Base-by-base conservation (phyloP, 2,329 filamentous ascomycete species). In the Exophiala sideris region DNA sequence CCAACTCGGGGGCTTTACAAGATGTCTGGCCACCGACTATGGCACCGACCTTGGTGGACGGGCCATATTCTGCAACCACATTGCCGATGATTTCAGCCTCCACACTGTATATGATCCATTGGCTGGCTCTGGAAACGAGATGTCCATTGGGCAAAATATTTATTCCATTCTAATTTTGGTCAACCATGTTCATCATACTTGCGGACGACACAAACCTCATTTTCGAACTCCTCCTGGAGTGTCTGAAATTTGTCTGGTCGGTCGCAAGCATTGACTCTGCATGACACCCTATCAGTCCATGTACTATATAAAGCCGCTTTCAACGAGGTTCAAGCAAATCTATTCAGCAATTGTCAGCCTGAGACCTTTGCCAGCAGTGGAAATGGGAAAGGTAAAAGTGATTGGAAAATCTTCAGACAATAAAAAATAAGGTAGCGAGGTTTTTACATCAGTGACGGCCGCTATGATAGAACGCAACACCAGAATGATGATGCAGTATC, bases 71-170 rank as follows among this genome's bases (percentile, higher is more conserved):
- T 59, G 86, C 87, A 66, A 96, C 94, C 65, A 96, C 89, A 63
- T 81, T 82, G 69, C 90, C 88, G 71, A 99, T 95, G 62, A 86
- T 83, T 65, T 91, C 90, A 58, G 94, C 94, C 74, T 97, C 92
- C 72, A 99, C 94, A 73, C 88, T 95, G 81, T 99, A 99, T 70
- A 99, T 91, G 75, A 96, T 96, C 73, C 91, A 97, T 80, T 97
- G 92, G 85, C 91, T 96, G 73, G 86, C 85, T 75, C 94, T 86
- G 65, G 94, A 96, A 66, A 99, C 94, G 71, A 92, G 82, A 76
- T 97, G 91, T 66, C 95, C 95, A 82, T 96, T 96, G 71, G 84
- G 86, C 70, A 92, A 85, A 67, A 99, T 94, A 73, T 88, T 85
- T 78, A 99, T 77, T 77, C 85, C 85, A 69, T 81, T 86, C 92